Evolutionary conservation across 164 flowering plant genomes (phyloP).

Genomic region (Chloranthus sessilifolius): DNA sequence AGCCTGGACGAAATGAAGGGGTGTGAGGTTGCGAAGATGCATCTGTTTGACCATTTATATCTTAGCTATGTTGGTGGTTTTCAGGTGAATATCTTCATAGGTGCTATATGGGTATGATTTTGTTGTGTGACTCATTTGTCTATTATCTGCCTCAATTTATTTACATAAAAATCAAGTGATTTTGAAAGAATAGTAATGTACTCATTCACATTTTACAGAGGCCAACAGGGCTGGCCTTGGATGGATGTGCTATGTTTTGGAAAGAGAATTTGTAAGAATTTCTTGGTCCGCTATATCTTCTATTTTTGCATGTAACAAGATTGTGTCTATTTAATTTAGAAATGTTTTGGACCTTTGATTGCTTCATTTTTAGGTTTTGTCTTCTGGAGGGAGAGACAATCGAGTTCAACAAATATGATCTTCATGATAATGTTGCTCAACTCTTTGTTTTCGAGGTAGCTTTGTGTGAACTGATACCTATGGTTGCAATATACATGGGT

Average conservation of each 20-base stretch:
- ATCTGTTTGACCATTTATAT: no score
- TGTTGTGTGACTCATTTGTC: background rate
- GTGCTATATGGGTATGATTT: background rate
- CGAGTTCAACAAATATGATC: conserved; percentile 68
- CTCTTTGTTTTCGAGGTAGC: conserved; percentile 79
- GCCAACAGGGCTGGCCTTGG: conserved; percentile 50
- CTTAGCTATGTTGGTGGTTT: conserved; percentile 9
- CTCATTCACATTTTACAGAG: conserved; percentile 30
- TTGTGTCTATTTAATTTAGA: background rate
- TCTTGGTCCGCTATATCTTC: no score
- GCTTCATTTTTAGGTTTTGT: conserved; percentile 41
- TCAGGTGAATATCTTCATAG: conserved; percentile 1
- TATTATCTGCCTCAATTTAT: conserved; percentile 3
- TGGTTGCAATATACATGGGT: no score
- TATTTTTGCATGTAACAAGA: background rate
- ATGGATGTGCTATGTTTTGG: conserved; percentile 79
- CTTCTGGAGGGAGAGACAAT: conserved; percentile 70
- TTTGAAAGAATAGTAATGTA: background rate
- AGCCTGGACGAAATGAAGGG: no score
- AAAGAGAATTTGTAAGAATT: conserved; percentile 39
- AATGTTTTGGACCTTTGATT: conserved; percentile 1
- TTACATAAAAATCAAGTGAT: background rate
- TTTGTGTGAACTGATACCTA: no score
- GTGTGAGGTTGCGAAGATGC: no score
- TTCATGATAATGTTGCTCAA: conserved; percentile 91